These are phyloP conservation scores for Cyphellophora europaea DNA, from an alignment of 2,329 filamentous ascomycete species.

Conservation along the genomic window DNA sequence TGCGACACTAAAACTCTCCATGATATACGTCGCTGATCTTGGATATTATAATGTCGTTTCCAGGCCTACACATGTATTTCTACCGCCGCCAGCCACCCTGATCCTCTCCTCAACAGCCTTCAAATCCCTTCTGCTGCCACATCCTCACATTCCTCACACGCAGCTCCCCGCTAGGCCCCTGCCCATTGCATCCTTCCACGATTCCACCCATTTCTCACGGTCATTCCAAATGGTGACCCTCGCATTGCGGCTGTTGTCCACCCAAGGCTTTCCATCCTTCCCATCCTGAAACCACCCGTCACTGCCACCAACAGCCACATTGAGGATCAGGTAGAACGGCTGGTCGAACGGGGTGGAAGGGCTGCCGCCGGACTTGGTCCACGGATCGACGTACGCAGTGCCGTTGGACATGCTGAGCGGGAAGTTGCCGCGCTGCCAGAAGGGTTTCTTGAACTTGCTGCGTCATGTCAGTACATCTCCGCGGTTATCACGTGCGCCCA, in stretches of 20 bases:
- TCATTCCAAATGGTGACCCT: conserved; percentile 68
- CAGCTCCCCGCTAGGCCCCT: conserved; percentile 43
- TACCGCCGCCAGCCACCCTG: no score
- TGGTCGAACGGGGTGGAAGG: conserved; percentile 43
- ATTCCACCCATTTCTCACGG: conserved; percentile 55
- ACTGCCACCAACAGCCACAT: conserved; percentile 65
- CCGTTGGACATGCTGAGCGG: conserved; percentile 30
- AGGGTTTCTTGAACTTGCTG: conserved; percentile 21
- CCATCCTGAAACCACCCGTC: conserved; percentile 80
- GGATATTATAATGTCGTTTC: no score
- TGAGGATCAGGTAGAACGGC: conserved; percentile 44
- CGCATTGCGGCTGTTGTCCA: conserved; percentile 57
- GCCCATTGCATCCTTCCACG: conserved; percentile 49
- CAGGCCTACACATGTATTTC: no score
- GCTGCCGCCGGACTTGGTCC: conserved; percentile 33
- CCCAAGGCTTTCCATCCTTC: conserved; percentile 65
- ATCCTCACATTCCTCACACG: conserved; percentile 61
- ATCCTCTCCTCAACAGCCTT: conserved; percentile 7
- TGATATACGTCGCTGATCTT: no score
- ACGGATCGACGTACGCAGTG: conserved; percentile 35
- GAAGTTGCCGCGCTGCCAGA: conserved; percentile 32
- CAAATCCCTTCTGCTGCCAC: conserved; percentile 40
- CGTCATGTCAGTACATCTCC: conserved; percentile 4
- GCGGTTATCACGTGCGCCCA: conserved; percentile 25
- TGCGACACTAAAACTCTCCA: no score